Evolutionary conservation across 2,329 filamentous ascomycete species (phyloP), one percentile per base, ranked within the genome.

Genomic region (Fusarium floridanum): DNA sequence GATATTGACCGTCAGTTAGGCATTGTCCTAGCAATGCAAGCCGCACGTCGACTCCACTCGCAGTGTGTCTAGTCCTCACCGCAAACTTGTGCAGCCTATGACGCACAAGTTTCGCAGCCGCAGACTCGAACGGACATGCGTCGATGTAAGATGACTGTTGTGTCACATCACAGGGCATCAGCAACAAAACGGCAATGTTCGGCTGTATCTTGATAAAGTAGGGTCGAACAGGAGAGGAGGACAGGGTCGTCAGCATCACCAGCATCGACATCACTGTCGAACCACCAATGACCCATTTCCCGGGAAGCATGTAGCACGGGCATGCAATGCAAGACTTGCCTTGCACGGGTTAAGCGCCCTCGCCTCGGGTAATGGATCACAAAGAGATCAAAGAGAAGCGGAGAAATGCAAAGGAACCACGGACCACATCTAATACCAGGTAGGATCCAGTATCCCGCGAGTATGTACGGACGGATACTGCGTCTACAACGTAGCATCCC

Each of bases 201-300:
- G 62, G 37, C 27, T 41, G 43, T 61, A 43, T 43, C 22, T 32
- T 48, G 37, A 39, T 53, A 60, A 41, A 65, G 17, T 24, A 41
- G 36, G 22, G 32, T 62, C 32, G 37, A 53, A 61, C 60, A 41
- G 57, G 57, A 34, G 22, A 41, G 57, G 57, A 34, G n/a, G 27
- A 53, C 43, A 10, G 36, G 20, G 43, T 64, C 37, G 61, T 56
- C 48, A 43, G 34, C 61, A 64, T 66, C 37, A 65, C 60, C 56
- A 43, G 43, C 50, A 64, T 63, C 41, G 43, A 73, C 63, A 74
- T 69, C 64, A 74, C 34, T 53, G 60, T 74, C 73, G 67, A 72
- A 69, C 61, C 73, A 76, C 70, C 55, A 69, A 64, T 64, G 64
- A 66, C 70, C 60, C 57, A 61, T 57, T 50, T 72, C 66, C 55